These are phyloP conservation scores for Paecilomyces sp. DNA, from an alignment of 2,329 filamentous ascomycete genomes.

Conservation along the genomic window DNA sequence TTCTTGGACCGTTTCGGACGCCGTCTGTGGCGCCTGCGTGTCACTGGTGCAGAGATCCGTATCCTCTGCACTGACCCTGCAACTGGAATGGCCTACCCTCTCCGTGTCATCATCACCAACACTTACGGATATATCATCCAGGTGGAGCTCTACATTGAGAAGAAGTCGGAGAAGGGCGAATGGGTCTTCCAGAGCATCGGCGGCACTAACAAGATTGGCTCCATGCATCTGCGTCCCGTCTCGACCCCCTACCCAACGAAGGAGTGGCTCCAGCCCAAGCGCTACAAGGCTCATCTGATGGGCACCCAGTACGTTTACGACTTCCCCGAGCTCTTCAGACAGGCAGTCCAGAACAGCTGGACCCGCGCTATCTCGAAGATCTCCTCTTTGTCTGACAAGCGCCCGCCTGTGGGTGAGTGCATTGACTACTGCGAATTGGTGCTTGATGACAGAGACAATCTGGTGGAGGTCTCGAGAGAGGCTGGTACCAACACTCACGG, in stretches of 20 bases:
- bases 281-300: constrained; percentile 99
- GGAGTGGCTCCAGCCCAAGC: constrained; percentile 97
- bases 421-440: constrained; percentile 92
- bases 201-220: constrained; percentile 87
- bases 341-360: constrained; percentile 96
- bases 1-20: constrained; percentile 96
- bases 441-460: constrained; percentile 84
- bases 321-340: constrained; percentile 98
- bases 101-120: constrained; percentile 95
- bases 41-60: constrained; percentile 94
- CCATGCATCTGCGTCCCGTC: constrained; percentile 88
- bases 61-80: constrained; percentile 91
- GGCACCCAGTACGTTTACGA: constrained; percentile 99
- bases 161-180: constrained; percentile 94
- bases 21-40: constrained; percentile 90
- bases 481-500: constrained; percentile 92
- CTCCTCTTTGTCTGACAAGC: constrained; percentile 66
- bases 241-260: constrained; percentile 93
- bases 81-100: constrained; percentile 78
- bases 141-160: constrained; percentile 95
- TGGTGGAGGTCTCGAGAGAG: constrained; percentile 89
- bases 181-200: constrained; percentile 99
- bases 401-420: constrained; percentile 81
- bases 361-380: constrained; percentile 66
- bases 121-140: constrained; percentile 97